Evolutionary conservation across 441 rosid genomes (phyloP), one percentile per base, ranked within the genome.

Genomic region (Populus hybrid): DNA sequence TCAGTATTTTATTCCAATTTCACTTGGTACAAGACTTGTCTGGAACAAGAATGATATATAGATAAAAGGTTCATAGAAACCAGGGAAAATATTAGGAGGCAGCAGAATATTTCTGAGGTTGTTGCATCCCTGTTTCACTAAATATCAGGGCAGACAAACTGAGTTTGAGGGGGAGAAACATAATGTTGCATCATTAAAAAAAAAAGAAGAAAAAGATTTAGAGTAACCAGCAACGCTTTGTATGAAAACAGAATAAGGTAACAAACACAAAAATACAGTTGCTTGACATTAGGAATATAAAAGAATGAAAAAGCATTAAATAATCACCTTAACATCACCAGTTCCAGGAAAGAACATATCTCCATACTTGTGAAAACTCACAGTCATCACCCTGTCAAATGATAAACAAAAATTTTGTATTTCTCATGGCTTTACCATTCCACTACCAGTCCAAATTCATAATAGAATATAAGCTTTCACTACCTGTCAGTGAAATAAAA

Each of bases 331-430:
- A 83, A 89, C 97, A 87, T 96, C 98, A 40, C 98, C 99, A 0
- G 99, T 96, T 76, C 97, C 99, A 79, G 99, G 99, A 85, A 96
- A 96, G 90, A 94, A 96, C 87, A 86, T 79, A 89, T 96, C 98
- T 70, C 99, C 98, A 68, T 76, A 93, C 88, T 94, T 96, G 89
- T 96, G 99, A 86, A 96, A 96, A 85, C 99, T 96, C 81, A 96
- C 98, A 61, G 99, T 96, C 99, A 96, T 96, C 83, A 96, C 98
- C 95, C 98, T 96, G 88, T 71, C 85, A 76, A 70, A 73, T 71
- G 24, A 65, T 10, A 65, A 24, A 65, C 28, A 23, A 30, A 77
- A 50, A 16, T 34, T 8, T 9, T 38, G 40, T 6, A 16, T 20
- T 61, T 77, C 16, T 20, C 34, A 42, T 66, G 38, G 38, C 32